Conservation (phyloP, 257 asterid species). For the Schizonepeta tenuifolia region DNA sequence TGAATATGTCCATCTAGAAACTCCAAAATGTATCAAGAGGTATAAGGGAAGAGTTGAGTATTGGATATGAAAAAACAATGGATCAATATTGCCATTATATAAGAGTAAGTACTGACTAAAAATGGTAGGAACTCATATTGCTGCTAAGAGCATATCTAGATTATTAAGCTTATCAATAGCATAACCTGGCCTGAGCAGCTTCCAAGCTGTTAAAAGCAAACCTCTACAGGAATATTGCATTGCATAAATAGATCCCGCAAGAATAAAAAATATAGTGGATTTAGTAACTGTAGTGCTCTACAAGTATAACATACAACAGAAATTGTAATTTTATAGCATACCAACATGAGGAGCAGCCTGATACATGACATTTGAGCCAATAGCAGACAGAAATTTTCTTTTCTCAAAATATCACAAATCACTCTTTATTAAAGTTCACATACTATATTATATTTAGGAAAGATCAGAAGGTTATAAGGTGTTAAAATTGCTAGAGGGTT, state of each 20-base stretch:
- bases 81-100: background rate
- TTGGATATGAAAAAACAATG: background rate
- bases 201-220: no score
- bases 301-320: background rate
- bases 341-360: background rate
- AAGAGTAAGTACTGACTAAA: background rate
- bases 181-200: background rate
- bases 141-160: background rate
- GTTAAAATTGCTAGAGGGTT: background rate
- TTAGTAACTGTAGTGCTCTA: background rate
- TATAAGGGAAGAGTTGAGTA: background rate
- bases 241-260: background rate
- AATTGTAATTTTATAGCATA: background rate
- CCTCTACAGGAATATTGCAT: background rate
- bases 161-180: background rate
- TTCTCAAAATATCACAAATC: background rate
- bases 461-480: background rate
- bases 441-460: background rate
- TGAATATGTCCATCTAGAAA: background rate
- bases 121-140: background rate
- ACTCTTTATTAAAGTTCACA: background rate
- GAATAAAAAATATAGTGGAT: background rate
- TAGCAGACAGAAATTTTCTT: background rate
- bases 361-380: background rate
- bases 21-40: background rate